Base-by-base conservation (phyloP, 1,139 yeast genomes). In the Yamadazyma mexicana region DNA sequence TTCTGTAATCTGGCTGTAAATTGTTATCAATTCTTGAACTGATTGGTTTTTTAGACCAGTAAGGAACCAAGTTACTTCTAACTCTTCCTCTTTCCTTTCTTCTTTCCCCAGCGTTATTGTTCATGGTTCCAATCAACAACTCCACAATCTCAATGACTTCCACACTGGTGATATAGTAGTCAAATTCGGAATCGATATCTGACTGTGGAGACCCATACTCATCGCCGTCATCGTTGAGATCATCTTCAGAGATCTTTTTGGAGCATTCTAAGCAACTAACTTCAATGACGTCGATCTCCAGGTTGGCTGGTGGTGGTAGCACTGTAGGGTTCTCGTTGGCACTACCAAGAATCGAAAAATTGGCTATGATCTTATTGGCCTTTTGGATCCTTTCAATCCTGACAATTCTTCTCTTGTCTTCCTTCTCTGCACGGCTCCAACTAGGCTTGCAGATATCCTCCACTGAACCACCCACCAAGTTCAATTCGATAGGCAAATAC, bases 81-180 rank as follows among this genome's bases (percentile, higher is more conserved):
- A 81, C 77, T 44, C 87, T 62, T 14, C 86, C 86, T 38, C 85
- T 57, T 54, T 81, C 86, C 45, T 77, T 71, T 46, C 83, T 64
- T 46, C 78, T 71, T 42, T 72, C 77, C 6, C 68, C 69, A 8
- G 79, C 67, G 42, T 75, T 77, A 40, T 59, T 63, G 27, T 61
- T 54, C 45, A 71, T 71, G 10, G 76, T 68, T 2, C 80, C 79
- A 48, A 80, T 77, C 34, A 81, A 57, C 35, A 79, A 57, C 58
- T 81, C 86, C 30, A 81, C 83, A 45, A 81, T 75, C 56, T 75
- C 81, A 48, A 81, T 75, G 29, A 81, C 83, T 53, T 81, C 87
- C 25, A 81, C 86, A 38, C 81, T 74, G 1, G 87, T 81, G 38
- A 81, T 77, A 58, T 79, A 81, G 54, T 69, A 78, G 42, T 68